Conservation (phyloP, 2,329 filamentous ascomycete genomes). For the Claviceps lovelessii region DNA sequence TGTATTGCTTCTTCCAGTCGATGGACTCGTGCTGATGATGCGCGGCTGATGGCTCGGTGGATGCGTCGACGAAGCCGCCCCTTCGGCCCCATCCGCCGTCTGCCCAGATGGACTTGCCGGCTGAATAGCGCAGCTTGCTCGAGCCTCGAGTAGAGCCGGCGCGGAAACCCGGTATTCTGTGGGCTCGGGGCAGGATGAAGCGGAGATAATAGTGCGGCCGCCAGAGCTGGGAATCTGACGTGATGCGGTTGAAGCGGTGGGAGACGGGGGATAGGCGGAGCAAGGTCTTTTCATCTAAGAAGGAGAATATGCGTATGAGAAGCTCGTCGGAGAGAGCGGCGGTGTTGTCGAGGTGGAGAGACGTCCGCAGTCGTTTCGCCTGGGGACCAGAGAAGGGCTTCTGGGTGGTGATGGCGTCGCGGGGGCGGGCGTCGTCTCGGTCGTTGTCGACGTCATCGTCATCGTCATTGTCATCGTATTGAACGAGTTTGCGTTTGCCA, state of each 20-base stretch:
- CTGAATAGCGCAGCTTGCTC: slow-evolving; percentile 30
- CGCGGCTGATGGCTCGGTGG: not conserved
- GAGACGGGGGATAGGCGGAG: slow-evolving; percentile 53
- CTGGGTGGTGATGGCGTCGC: not conserved
- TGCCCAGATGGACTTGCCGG: slow-evolving; percentile 29
- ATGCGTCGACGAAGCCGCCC: slow-evolving; percentile 16
- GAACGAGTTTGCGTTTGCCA: slow-evolving; percentile 13
- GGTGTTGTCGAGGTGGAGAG: slow-evolving; percentile 40
- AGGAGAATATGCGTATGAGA: slow-evolving; percentile 68
- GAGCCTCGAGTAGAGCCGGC: slow-evolving; percentile 15
- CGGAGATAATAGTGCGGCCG: slow-evolving; percentile 74
- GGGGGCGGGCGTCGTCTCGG: not conserved
- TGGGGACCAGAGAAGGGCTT: not conserved
- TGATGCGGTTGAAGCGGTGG: slow-evolving; percentile 55
- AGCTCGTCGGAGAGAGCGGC: slow-evolving; percentile 75
- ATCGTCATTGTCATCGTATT: slow-evolving; percentile 1
- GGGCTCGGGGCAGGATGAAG: slow-evolving; percentile 70
- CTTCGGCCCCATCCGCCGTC: slow-evolving; percentile 25
- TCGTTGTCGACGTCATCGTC: slow-evolving; percentile 1
- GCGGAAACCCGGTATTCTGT: slow-evolving; percentile 55
- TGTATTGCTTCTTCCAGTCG: slow-evolving; percentile 84
- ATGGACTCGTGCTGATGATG: slow-evolving; percentile 23
- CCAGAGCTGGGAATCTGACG: slow-evolving; percentile 79
- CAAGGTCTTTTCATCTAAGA: slow-evolving; percentile 55
- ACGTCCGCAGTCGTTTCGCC: not conserved